Conservation (phyloP, 768 basidiomycete species). For the Leccinum disarticulatum region DNA sequence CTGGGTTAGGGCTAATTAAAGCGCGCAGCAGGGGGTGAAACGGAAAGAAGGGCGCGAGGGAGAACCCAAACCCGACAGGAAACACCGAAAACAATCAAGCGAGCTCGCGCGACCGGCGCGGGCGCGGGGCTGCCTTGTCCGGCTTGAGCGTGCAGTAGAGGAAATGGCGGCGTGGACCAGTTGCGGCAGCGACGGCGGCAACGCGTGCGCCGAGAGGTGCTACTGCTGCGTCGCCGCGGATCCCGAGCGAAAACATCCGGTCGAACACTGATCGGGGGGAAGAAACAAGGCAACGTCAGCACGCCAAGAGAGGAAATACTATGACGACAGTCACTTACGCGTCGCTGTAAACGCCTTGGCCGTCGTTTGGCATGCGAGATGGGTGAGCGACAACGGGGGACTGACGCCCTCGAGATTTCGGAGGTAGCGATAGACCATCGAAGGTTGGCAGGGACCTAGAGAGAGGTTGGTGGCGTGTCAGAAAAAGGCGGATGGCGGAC, state of each 20-base stretch:
- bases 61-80: no score
- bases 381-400: slow-evolving; percentile 82
- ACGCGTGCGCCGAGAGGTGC: slow-evolving; percentile 59
- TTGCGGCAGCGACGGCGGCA: slow-evolving; percentile 61
- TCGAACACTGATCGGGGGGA: slow-evolving; percentile 65
- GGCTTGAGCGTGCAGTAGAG: slow-evolving; percentile 75
- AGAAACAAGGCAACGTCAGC: background rate
- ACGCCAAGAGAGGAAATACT: background rate
- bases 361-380: slow-evolving; percentile 84
- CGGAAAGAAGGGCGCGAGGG: background rate
- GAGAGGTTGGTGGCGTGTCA: background rate
- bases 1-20: background rate
- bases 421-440: slow-evolving; percentile 91
- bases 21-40: background rate
- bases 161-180: slow-evolving; percentile 81
- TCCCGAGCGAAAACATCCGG: slow-evolving; percentile 83
- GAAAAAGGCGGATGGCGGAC: background rate
- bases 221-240: slow-evolving; percentile 69
- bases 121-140: slow-evolving; percentile 48
- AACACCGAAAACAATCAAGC: background rate
- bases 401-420: slow-evolving; percentile 89
- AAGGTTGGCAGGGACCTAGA: slow-evolving; percentile 80
- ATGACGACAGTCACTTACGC: slow-evolving; percentile 43
- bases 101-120: slow-evolving; percentile 44
- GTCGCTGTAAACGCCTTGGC: slow-evolving; percentile 89